Evolutionary conservation across 2,329 filamentous ascomycete genomes (phyloP).

Genomic region (Lecanoromycetidae sp.): DNA sequence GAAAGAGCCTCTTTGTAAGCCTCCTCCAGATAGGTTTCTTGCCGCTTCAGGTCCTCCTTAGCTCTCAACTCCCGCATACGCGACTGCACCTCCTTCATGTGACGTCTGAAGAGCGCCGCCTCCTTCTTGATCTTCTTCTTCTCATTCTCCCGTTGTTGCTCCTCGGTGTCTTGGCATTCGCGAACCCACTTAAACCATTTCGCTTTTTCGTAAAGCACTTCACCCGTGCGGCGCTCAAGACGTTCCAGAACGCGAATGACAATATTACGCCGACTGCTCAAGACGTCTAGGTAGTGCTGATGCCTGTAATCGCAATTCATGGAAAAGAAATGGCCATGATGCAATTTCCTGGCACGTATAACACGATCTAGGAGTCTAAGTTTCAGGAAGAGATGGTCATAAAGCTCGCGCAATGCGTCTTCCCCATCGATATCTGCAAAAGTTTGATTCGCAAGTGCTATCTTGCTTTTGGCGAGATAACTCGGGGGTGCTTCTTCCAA

Average conservation of each 20-base stretch:
- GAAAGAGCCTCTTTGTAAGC: constrained; percentile 32
- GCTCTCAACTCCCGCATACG: constrained; percentile 29
- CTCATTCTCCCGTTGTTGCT: constrained; percentile 35
- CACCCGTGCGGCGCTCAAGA: constrained; percentile 32
- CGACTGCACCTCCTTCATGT: constrained; percentile 34
- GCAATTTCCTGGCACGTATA: constrained; percentile 32
- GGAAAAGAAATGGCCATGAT: constrained; percentile 34
- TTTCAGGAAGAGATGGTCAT: constrained; percentile 31
- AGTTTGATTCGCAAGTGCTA: constrained; percentile 29
- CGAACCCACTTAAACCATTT: constrained; percentile 40
- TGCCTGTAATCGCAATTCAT: constrained; percentile 34
- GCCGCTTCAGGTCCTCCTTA: constrained; percentile 32
- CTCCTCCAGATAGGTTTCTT: constrained; percentile 35
- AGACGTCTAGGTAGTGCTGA: constrained; percentile 29
- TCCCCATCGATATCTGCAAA: constrained; percentile 32
- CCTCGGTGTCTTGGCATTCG: constrained; percentile 35
- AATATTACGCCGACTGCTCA: constrained; percentile 29
- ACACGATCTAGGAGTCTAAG: constrained; percentile 30
- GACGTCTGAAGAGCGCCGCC: constrained; percentile 36
- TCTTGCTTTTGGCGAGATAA: constrained; percentile 27
- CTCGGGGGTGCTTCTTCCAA: constrained; percentile 26
- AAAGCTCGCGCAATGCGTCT: constrained; percentile 27
- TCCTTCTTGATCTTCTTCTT: constrained; percentile 39
- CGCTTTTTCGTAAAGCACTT: constrained; percentile 35
- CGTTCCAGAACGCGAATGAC: constrained; percentile 32